phyloP scores from a whole-genome alignment of 208 protist species.

The Trypanosoma boissoni region DNA sequence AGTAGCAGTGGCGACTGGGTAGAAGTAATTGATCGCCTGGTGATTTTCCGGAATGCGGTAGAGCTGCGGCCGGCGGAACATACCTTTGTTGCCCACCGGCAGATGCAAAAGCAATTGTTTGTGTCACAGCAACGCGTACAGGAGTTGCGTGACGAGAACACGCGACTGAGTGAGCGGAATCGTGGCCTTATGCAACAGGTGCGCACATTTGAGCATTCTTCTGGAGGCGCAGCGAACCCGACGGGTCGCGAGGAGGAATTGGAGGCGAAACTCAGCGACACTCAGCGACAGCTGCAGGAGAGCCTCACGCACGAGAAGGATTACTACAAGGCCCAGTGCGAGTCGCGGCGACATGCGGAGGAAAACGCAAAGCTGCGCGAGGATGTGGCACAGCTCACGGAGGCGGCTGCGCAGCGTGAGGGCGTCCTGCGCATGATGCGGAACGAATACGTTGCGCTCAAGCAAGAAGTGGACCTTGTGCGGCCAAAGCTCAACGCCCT shows the following conservation, averaged over 20 bases:
- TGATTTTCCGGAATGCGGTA: slow-evolving; percentile 47
- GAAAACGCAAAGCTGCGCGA: slow-evolving; percentile 22
- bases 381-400: slow-evolving; percentile 11
- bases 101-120: slow-evolving; percentile 33
- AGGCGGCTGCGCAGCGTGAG: slow-evolving; percentile 38
- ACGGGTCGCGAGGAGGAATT: slow-evolving; percentile 46
- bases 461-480: slow-evolving; percentile 50
- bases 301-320: slow-evolving; percentile 47
- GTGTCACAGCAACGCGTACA: slow-evolving; percentile 30
- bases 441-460: slow-evolving; percentile 60
- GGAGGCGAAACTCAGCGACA: slow-evolving; percentile 34
- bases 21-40: slow-evolving; percentile 32
- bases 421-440: slow-evolving; percentile 50
- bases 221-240: slow-evolving; percentile 36
- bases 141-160: slow-evolving; percentile 32
- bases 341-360: slow-evolving; percentile 27
- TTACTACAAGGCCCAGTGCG: slow-evolving; percentile 46
- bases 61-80: slow-evolving; percentile 47
- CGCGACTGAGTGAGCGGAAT: slow-evolving; percentile 31
- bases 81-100: slow-evolving; percentile 43
- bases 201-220: slow-evolving; percentile 44
- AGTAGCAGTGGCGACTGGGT: slow-evolving; percentile 10
- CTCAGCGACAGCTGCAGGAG: slow-evolving; percentile 43
- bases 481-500: slow-evolving; percentile 25
- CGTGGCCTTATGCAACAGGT: slow-evolving; percentile 35